Evolutionary conservation across 1,284 basidiomycete species (phyloP), one percentile per base, ranked within the genome.

Genomic region (Amylostereum chailletii): DNA sequence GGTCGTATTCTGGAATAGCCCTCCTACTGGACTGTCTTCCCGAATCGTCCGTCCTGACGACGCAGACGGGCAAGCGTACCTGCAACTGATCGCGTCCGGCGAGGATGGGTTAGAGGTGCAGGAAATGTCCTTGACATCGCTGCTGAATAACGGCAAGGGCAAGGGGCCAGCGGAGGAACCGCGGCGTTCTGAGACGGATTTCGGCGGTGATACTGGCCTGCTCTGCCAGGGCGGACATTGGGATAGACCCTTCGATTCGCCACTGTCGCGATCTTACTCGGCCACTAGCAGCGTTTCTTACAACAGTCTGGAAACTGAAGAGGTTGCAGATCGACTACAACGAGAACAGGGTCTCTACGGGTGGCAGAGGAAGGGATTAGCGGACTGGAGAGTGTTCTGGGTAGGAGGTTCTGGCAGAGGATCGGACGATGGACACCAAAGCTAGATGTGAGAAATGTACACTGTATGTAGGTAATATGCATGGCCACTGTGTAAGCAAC

Each of bases 301-400:
- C 44, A 71, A 70, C 48, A 82, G 72, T 45, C 60, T 76, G 51
- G 77, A 75, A 31, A 72, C 79, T 1, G 72, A 77, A 26, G 79
- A 79, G 37, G 55, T 76, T 27, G 52, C 62, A 5, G 68, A 65
- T 34, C 64, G 65, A 56, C 58, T 79, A 57, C 71, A 70, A 54
- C 65, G 63, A 19, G 76, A 81, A 49, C 71, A 81, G 51, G 86
- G 86, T 5, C 63, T 84, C 6, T 90, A 90, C 60, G 86, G 75
- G 0, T 88, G 84, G 83, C 74, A 79, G 63, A 67, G 77, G 54
- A 86, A 81, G 60, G 86, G 80, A 9, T 52, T 70, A 3, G 76
- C 79, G 50, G 86, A 90, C 59, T 90, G 80, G 75, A 69, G 87
- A 30, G 74, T 90, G 10, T 79, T 90, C 59, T 90, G 87, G 87